These are phyloP conservation scores for Trichoderma aggressivum DNA, from an alignment of 2,329 filamentous ascomycete species.

Conservation along the genomic window DNA sequence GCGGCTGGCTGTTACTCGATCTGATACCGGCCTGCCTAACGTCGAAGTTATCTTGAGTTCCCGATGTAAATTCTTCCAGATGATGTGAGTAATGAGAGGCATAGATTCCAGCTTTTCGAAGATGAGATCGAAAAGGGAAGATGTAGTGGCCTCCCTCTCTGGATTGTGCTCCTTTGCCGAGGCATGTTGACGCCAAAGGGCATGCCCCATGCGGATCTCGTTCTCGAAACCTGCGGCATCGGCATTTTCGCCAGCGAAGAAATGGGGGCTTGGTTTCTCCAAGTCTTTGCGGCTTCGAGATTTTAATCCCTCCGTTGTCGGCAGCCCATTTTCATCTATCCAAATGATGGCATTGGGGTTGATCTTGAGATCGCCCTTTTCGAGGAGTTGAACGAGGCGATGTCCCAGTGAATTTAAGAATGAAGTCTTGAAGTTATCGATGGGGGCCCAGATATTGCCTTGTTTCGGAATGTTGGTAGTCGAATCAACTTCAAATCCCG, in stretches of 20 bases:
- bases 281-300: not conserved
- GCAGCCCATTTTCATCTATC: not conserved
- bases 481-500: not conserved
- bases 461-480: not conserved
- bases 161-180: not conserved
- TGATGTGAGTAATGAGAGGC: not conserved
- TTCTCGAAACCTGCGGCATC: not conserved
- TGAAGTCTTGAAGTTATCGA: not conserved
- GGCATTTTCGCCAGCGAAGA: not conserved
- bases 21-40: not conserved
- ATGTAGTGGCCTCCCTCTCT: not conserved
- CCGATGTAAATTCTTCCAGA: not conserved
- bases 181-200: not conserved
- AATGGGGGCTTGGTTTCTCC: not conserved
- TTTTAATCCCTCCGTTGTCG: not conserved
- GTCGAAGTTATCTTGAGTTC: accelerated
- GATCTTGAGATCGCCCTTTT: not conserved
- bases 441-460: not conserved
- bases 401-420: not conserved
- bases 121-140: not conserved
- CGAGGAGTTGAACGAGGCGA: not conserved
- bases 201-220: not conserved
- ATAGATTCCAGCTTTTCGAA: accelerated
- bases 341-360: not conserved
- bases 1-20: not conserved